Base-by-base conservation (phyloP, 805 yeast genomes). In the Saccharomycopsis synnaedendra region DNA sequence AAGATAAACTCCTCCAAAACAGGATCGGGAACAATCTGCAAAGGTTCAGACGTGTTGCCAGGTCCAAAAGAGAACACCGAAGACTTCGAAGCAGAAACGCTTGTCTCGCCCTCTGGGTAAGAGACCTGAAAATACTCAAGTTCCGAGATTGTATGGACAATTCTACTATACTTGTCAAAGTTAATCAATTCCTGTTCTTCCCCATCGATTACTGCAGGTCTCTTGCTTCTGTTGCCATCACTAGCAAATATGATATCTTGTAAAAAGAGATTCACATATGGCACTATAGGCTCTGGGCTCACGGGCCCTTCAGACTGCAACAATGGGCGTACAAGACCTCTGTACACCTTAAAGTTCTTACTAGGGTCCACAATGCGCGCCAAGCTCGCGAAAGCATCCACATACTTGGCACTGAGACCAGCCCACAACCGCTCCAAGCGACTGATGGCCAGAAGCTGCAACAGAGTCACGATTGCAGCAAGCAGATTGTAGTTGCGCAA, bases 191-290 rank as follows among this genome's bases (percentile, higher is more conserved):
- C 38, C 56, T 75, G 75, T 57, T 75, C 77, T 53, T 71, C 71
- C 56, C 76, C 65, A 56, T 76, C 75, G 4, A 66, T 61, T 6
- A 29, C 33, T 10, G 42, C 47, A 46, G 67, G 68, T 59, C 89
- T 69, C 59, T 67, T 79, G 56, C 77, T 80, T 38, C 82, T 72
- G 58, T 84, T 84, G n/a, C 93, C 90, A 55, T 85, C 94, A 45
- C 79, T 74, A n/a, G 83, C 77, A 64, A 84, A 83, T 0, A 89
- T 83, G 56, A 85, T 68, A 62, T 85, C 95, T 62, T 82, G 93
- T 41, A 85, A 65, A 60, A 82, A 84, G 46, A 85, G 64, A 42
- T 83, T 80, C 49, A 84, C 71, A 59, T 83, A 85, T 11, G 95
- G 95, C 36, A 85, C 89, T 27, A 78, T 73, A 0, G 89, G 87